These are phyloP conservation scores for Suillus spraguei DNA, from an alignment of 768 basidiomycete species.

Conservation along the genomic window DNA sequence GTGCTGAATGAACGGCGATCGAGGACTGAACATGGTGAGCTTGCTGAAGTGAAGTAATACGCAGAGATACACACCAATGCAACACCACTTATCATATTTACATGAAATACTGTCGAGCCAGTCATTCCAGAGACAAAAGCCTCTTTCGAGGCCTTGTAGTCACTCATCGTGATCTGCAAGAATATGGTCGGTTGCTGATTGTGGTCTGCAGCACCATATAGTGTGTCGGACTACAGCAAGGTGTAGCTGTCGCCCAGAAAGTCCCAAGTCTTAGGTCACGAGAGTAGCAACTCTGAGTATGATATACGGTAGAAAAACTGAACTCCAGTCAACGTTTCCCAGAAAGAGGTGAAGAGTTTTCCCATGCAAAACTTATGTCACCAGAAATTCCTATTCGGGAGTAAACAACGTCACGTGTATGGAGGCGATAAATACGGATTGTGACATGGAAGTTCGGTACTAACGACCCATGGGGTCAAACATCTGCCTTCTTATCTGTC, in stretches of 20 bases:
- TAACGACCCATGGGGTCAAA: background rate
- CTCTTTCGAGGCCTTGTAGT: slow-evolving; percentile 81
- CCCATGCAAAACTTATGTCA: too few relatives aligned
- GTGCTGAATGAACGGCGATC: slow-evolving; percentile 66
- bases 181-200: background rate
- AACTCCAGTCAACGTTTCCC: too few relatives aligned
- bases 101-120: slow-evolving; percentile 68
- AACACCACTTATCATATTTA: slow-evolving; percentile 69
- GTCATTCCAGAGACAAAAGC: slow-evolving; percentile 75
- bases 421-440: background rate
- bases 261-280: too few relatives aligned
- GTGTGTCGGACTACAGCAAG: background rate
- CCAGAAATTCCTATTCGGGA: too few relatives aligned
- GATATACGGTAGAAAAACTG: too few relatives aligned
- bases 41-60: slow-evolving; percentile 4
- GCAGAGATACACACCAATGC: slow-evolving; percentile 53
- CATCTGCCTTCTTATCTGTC: background rate
- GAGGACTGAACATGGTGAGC: slow-evolving; percentile 55
- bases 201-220: background rate
- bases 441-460: background rate
- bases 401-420: too few relatives aligned
- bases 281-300: too few relatives aligned
- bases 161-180: slow-evolving; percentile 17
- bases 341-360: too few relatives aligned
- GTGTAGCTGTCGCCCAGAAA: background rate